These are phyloP conservation scores for Elongisporangium senticosum DNA, from an alignment of 352 stramenopile species.

Conservation along the genomic window DNA sequence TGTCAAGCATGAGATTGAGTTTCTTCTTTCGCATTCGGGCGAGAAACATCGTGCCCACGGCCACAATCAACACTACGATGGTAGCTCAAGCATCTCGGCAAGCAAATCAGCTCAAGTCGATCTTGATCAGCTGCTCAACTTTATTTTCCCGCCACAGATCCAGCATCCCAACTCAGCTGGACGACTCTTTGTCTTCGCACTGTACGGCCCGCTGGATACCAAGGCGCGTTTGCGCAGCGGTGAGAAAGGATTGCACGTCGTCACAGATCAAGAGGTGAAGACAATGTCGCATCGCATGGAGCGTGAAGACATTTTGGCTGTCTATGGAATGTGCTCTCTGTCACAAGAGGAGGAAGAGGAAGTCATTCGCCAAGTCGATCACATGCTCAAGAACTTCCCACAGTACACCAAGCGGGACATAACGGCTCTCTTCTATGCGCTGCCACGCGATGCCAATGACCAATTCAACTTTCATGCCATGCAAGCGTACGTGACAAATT, in stretches of 20 bases:
- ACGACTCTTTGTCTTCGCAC: constrained; percentile 70
- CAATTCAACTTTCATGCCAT: constrained; percentile 78
- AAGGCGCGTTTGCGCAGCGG: constrained; percentile 51
- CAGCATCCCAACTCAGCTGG: constrained; percentile 76
- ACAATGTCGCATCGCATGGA: constrained; percentile 78
- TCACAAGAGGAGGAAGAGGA: constrained; percentile 69
- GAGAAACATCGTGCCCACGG: constrained; percentile 8
- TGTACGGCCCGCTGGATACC: constrained; percentile 72
- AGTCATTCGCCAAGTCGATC: constrained; percentile 69
- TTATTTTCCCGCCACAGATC: constrained; percentile 71
- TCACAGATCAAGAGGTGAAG: constrained; percentile 70
- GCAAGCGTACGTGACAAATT: constrained; percentile 19
- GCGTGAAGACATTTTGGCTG: constrained; percentile 71
- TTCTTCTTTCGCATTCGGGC: constrained; percentile 27
- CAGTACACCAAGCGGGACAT: constrained; percentile 67
- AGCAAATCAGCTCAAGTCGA: constrained; percentile 19
- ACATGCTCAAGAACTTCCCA: constrained; percentile 49
- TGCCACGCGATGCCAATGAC: constrained; percentile 34
- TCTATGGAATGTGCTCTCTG: constrained; percentile 59
- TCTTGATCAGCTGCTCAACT: constrained; percentile 57
- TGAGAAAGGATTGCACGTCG: constrained; percentile 51
- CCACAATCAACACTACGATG: not conserved
- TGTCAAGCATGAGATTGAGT: constrained; percentile 28
- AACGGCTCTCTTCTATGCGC: constrained; percentile 39
- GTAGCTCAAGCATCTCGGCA: not conserved